phyloP scores from a whole-genome alignment of 2,329 filamentous ascomycete species.

The Clarireedia paspali region DNA sequence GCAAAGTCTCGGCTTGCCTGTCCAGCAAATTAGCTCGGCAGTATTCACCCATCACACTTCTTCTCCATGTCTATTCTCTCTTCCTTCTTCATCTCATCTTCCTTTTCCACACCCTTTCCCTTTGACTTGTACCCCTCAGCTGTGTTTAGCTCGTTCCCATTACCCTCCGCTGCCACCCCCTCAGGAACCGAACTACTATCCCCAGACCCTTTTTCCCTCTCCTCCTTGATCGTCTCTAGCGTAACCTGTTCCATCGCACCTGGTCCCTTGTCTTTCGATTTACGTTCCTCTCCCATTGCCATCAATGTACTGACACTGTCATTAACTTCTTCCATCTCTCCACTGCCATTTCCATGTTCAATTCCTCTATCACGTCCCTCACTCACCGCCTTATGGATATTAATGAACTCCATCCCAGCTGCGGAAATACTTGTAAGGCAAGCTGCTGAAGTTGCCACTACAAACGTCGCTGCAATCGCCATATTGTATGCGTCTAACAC shows the following conservation, averaged over 20 bases:
- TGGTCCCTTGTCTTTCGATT: not conserved
- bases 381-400: constrained; percentile 40
- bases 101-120: no score
- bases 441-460: constrained; percentile 45
- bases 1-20: no score
- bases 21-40: no score
- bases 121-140: no score
- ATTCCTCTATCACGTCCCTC: not conserved
- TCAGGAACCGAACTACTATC: not conserved
- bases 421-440: constrained; percentile 39
- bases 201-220: not conserved
- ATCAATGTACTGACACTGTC: not conserved
- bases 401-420: constrained; percentile 48
- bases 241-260: not conserved
- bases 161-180: not conserved
- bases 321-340: not conserved
- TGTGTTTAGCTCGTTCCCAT: not conserved
- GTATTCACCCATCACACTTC: no score
- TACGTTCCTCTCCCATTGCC: not conserved
- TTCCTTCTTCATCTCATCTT: no score
- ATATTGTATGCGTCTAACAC: constrained; percentile 49
- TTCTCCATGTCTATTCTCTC: no score
- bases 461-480: constrained; percentile 44
- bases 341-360: not conserved
- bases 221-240: not conserved